Conservation (phyloP, 2,329 filamentous ascomycete species). For the Cytospora schulzeri region DNA sequence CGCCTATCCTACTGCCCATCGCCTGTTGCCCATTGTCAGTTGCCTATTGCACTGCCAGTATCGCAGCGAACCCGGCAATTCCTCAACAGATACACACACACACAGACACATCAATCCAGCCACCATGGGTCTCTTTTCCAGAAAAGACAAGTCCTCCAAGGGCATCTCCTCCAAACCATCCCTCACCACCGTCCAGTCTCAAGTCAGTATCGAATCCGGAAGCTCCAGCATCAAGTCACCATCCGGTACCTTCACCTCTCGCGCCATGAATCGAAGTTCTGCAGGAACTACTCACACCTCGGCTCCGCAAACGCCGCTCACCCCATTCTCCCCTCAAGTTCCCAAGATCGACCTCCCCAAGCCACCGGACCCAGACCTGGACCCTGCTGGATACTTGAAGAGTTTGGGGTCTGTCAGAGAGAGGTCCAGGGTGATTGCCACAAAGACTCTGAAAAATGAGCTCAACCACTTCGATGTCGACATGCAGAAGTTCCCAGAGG, state of each 20-base stretch:
- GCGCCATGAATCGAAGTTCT: conserved; percentile 53
- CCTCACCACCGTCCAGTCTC: conserved; percentile 49
- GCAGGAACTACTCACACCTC: conserved; percentile 47
- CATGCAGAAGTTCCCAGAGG: conserved; percentile 78
- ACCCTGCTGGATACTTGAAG: conserved; percentile 87
- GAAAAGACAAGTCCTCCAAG: conserved; percentile 54
- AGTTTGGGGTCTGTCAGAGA: conserved; percentile 89
- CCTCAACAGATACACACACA: not conserved
- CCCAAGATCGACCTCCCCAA: conserved; percentile 80
- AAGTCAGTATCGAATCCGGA: conserved; percentile 54
- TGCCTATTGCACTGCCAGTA: not conserved
- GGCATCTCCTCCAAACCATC: conserved; percentile 39
- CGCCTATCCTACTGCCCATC: not conserved
- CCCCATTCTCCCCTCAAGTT: conserved; percentile 59
- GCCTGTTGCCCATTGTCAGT: not conserved
- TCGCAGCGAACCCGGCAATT: not conserved
- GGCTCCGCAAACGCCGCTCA: conserved; percentile 49
- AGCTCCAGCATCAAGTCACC: conserved; percentile 51
- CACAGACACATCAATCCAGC: not conserved
- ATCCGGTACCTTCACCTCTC: conserved; percentile 37
- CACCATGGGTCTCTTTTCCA: conserved; percentile 59
- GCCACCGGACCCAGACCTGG: conserved; percentile 82
- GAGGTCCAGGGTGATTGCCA: conserved; percentile 70
- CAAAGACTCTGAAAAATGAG: conserved; percentile 76
- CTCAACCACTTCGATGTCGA: conserved; percentile 89